Evolutionary conservation across 2,329 filamentous ascomycete species (phyloP).

Genomic region (Colletotrichum siamense): DNA sequence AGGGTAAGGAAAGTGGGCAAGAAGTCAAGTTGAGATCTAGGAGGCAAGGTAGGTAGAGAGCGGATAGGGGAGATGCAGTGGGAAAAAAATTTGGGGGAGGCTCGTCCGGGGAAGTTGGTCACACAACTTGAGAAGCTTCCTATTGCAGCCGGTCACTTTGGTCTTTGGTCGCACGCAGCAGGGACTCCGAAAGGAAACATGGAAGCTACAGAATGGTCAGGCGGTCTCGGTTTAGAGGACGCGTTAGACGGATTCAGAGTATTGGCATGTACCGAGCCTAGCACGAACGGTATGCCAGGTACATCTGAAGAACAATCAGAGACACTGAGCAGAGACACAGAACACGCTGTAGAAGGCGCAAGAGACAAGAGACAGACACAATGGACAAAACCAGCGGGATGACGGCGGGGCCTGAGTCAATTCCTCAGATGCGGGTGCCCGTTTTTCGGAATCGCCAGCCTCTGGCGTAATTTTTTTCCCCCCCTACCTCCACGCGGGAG

Average conservation of each 20-base stretch:
- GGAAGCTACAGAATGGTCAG: background rate
- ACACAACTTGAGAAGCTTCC: conserved; percentile 10
- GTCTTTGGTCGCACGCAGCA: background rate
- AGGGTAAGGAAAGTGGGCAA: background rate
- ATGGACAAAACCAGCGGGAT: conserved; percentile 6
- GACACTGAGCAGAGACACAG: background rate
- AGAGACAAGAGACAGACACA: background rate
- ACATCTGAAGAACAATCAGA: background rate
- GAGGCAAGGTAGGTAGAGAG: background rate
- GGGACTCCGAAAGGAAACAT: background rate
- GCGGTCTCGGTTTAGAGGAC: background rate
- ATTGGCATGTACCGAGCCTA: background rate
- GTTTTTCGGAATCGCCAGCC: conserved; percentile 18
- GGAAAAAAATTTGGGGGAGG: background rate
- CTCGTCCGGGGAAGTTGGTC: conserved; percentile 11
- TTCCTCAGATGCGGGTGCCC: conserved; percentile 1
- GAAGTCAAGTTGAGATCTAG: background rate
- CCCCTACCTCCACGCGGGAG: conserved; percentile 1
- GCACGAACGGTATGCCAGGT: background rate
- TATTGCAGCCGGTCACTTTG: conserved; percentile 10
- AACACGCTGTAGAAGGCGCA: background rate
- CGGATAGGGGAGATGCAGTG: background rate
- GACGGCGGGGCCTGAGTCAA: conserved; percentile 8
- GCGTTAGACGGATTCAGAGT: background rate
- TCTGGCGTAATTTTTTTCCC: conserved; percentile 4